Evolutionary conservation across 2,329 filamentous ascomycete genomes (phyloP), one percentile per base, ranked within the genome.

Genomic region (Diaporthe humulicola): DNA sequence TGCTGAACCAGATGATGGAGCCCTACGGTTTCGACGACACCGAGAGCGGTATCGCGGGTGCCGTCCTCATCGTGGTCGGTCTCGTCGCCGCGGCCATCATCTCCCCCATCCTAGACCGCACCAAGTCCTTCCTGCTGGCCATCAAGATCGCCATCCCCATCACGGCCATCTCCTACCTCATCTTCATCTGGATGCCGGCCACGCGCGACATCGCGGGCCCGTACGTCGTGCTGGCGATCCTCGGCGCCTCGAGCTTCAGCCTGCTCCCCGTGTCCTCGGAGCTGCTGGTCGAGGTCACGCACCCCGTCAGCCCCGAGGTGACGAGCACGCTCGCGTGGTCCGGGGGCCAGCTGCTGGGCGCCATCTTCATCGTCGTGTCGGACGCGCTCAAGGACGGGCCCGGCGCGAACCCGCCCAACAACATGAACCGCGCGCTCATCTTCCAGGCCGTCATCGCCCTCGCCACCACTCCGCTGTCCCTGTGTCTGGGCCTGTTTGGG

Each of bases 31-130:
- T 95, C 88, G 90, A 87, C 75, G 93, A 98, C 82, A 93, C 93
- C 77, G 89, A 98, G 73, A 94, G 96, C 30, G 97, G 97, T 45
- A 96, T 98, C 79, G 95, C 93, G 15, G 97, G 97, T 77, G 97
- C 94, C 0, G 84, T 98, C 12, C 89, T 98, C 45, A 98, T 98
- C 81, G 88, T 98, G 61, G 94, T 97, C 71, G 97, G 97, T 12
- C 91, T 99, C 1, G 88, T 97, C 58, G 84, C 90, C 6, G 90
- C 95, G 0, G 97, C 95, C 19, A 87, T 98, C 76, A 88, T 91
- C 0, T 94, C 93, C 0, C 96, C 96, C 0, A 88, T 98, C 78
- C 90, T 98, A 77, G 97, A 98, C 85, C 91, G 93, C 70, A 96
- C 92, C 73, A 97, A 98, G 83, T 87, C 90, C 36, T 98, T 96